Percentiles rank a stretch among this genome's conserved stretches.
These are phyloP conservation scores for Onygenales sp. DNA, from an alignment of 2,329 filamentous ascomycete species.

Conservation along the genomic window DNA sequence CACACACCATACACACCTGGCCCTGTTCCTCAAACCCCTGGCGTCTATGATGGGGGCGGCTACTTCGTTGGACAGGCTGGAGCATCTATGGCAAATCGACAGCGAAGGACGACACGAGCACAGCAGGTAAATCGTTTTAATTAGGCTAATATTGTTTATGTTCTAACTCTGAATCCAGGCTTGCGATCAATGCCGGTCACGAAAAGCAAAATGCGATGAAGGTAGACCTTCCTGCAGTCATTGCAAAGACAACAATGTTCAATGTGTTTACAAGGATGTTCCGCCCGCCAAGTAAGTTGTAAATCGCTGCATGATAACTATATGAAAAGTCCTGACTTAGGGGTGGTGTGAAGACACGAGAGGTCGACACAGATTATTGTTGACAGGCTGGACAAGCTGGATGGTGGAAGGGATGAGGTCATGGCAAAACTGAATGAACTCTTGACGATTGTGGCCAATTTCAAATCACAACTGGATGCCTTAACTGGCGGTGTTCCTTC, in stretches of 20 bases:
- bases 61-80: slow-evolving; percentile 22
- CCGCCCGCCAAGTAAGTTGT: slow-evolving; percentile 73
- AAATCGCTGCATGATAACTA: slow-evolving; percentile 10
- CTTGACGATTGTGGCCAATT: slow-evolving; percentile 3
- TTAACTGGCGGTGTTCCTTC: background rate
- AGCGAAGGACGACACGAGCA: slow-evolving; percentile 31
- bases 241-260: slow-evolving; percentile 75
- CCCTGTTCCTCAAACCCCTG: slow-evolving; percentile 19
- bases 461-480: background rate
- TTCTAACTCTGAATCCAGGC: slow-evolving; percentile 46
- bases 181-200: slow-evolving; percentile 77
- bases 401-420: slow-evolving; percentile 7
- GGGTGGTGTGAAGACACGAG: slow-evolving; percentile 24
- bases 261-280: slow-evolving; percentile 83
- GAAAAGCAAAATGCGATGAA: slow-evolving; percentile 90
- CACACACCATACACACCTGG: background rate
- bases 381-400: slow-evolving; percentile 23
- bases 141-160: background rate
- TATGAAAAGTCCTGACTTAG: background rate
- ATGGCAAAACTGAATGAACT: background rate
- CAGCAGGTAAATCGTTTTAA: slow-evolving; percentile 24
- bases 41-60: slow-evolving; percentile 20
- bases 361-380: slow-evolving; percentile 30
- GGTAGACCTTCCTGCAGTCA: slow-evolving; percentile 70
- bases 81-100: slow-evolving; percentile 19